Base-by-base conservation (phyloP, 2,329 filamentous ascomycete species). In the Gnomoniopsis smithogilvyi region DNA sequence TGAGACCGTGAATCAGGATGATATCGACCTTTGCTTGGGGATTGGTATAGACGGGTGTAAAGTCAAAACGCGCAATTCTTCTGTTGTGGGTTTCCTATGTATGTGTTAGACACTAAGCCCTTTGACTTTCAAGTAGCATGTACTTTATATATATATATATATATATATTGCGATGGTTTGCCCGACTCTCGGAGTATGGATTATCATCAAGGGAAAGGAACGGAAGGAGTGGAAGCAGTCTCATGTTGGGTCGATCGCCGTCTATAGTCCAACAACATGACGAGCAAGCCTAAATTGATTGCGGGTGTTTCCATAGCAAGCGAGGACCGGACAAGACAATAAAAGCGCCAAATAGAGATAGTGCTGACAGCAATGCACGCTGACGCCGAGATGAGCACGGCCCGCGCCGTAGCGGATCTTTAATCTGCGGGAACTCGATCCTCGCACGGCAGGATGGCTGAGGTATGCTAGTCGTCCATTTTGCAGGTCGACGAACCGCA, bases 1-100 rank as follows among this genome's bases (percentile, higher is more conserved):
- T 90, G 58, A 84, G 79, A 38, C 88, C 88, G 67, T 91, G 88
- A 33, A 91, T 85, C 62, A 91, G 82, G 26, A 91, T 81, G 46
- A 92, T 84, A 66, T 87, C 84, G 66, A 81, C 83, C 60, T 78
- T 78, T 54, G 84, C 84, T 58, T 84, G 74, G 8, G 83, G 82
- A 58, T 86, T 82, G 0, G 76, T 78, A 68, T 83, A 86, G 51
- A 87, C 82, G 51, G 80, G 77, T 1, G 83, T 86, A 54, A 82
- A 75, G 69, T 86, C 84, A 71, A 80, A 85, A 21, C 83, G 81
- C 55, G 74, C 75, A 60, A 81, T 79, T 57, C 79, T 73, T 62
- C 73, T 76, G 67, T 79, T 80, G 64, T 79, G 75, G 59, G 77
- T 76, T 65, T 73, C 79, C 79, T 83, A 22, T 8, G 33, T 8